Base-by-base conservation (phyloP, 768 basidiomycete genomes). In the Rhodosporidiobolus odoratus region DNA sequence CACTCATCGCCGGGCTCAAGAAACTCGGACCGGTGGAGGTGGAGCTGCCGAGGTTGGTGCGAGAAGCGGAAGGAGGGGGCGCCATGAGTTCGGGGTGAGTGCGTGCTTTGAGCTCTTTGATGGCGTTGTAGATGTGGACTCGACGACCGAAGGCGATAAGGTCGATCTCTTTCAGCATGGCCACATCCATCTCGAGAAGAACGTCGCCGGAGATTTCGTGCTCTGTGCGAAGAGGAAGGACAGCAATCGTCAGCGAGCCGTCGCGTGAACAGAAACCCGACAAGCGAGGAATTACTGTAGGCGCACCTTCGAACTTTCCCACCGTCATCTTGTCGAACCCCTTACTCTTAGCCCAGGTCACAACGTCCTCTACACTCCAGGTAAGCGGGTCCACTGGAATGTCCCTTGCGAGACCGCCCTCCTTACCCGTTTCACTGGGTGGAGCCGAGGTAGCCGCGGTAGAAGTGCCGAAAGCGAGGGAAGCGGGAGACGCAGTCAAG, bases 181-280 rank as follows among this genome's bases (percentile, higher is more conserved):
- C 89, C 64, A 88, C 86, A 72, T 97, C 92, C 69, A 98, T 88
- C 76, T 96, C 95, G 65, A 98, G 86, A 12, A 99, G 85, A 40
- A 98, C 91, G 76, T 99, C 96, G 27, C 96, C 96, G 0, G 93
- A 91, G 63, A 99, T 98, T 82, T 99, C 96, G 86, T 99, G 93
- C 81, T 98, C 95, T 93, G 78, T 21, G 34, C 0, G 34, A 54
- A 23, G 43, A 48, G 27, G 35, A 45, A 45, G 58, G 30, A 43
- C 58, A 50, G n/a, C 16, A 32, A 62, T 32, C 25, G 21, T 30
- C 35, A 62, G 19, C 23, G 32, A n/a, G 48, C n/a, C 16, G 17
- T 30, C 5, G n/a, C 23, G 23, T 4, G 23, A 56, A 17, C 38
- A 41, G 54, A 23, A 74, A 8, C n/a, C 27, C 37, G 37, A 30